Percentiles rank a stretch among this genome's conserved stretches.
These are phyloP conservation scores for Fragaria vesca DNA, from an alignment of 306 rosid species.

Conservation along the genomic window DNA sequence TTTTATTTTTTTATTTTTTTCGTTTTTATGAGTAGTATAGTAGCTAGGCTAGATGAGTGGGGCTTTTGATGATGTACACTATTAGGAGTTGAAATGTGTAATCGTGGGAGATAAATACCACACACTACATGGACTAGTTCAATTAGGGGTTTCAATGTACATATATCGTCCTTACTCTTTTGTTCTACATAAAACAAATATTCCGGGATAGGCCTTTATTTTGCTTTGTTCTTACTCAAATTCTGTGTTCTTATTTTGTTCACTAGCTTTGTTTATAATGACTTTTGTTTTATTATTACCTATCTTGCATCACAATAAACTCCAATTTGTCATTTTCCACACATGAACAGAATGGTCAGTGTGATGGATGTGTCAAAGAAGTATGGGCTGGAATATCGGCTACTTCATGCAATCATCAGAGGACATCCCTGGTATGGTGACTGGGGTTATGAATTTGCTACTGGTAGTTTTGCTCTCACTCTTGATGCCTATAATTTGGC, in stretches of 20 bases:
- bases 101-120: neutral
- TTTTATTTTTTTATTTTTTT: neutral
- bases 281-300: neutral
- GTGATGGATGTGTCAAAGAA: constrained; percentile 98
- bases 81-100: neutral
- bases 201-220: neutral
- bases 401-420: constrained; percentile 74
- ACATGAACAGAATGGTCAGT: constrained; percentile 65
- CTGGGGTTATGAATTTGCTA: constrained; percentile 95
- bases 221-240: neutral
- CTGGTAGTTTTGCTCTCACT: constrained; percentile 91
- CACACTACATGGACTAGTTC: neutral
- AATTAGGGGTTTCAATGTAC: neutral
- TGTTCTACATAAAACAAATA: neutral
- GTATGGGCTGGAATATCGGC: constrained; percentile 84
- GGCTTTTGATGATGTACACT: neutral
- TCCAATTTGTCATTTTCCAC: constrained; percentile 21
- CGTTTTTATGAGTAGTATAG: neutral
- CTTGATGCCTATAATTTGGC: constrained; percentile 61
- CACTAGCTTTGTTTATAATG: neutral
- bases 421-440: constrained; percentile 92
- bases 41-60: neutral
- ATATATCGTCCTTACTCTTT: neutral
- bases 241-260: neutral
- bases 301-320: neutral